Percentiles rank a stretch among this genome's conserved stretches.
Conservation (phyloP, 2,329 filamentous ascomycete genomes). For the Madurella mycetomatis region DNA sequence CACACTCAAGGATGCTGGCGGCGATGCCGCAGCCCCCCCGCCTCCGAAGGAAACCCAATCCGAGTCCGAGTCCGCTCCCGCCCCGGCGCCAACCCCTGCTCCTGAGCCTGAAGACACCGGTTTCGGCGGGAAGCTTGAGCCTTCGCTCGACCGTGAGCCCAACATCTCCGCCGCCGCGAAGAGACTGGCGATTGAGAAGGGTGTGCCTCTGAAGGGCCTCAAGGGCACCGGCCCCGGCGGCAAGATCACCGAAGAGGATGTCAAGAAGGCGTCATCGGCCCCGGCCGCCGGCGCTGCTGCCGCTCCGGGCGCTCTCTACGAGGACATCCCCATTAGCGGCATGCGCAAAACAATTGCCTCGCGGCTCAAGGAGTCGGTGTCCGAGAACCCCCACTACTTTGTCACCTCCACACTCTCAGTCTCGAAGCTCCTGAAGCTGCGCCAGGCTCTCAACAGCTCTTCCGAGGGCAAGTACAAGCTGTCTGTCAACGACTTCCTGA, state of each 20-base stretch:
- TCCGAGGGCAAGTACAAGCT: constrained; percentile 96
- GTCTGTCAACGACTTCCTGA: constrained; percentile 98
- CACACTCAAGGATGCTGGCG: constrained; percentile 83
- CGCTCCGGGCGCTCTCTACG: constrained; percentile 61
- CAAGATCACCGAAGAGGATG: constrained; percentile 84
- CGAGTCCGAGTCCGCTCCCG: constrained; percentile 56
- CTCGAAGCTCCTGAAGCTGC: constrained; percentile 91
- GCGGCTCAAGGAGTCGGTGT: constrained; percentile 82
- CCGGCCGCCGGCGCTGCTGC: constrained; percentile 46
- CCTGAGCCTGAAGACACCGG: constrained; percentile 65
- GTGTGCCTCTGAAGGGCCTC: constrained; percentile 68
- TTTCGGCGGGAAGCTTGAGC: constrained; percentile 72
- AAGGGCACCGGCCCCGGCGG: constrained; percentile 86
- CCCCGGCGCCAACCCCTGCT: constrained; percentile 52
- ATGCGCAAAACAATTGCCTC: constrained; percentile 98
- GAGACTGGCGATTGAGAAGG: constrained; percentile 79
- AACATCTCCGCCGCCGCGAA: constrained; percentile 69
- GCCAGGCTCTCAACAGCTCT: constrained; percentile 83
- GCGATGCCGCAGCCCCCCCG: constrained; percentile 61
- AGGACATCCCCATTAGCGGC: constrained; percentile 77
- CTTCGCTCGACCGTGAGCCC: constrained; percentile 76
- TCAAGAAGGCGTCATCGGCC: constrained; percentile 73
- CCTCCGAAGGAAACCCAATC: constrained; percentile 63
- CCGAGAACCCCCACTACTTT: constrained; percentile 97
- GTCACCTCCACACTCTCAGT: constrained; percentile 89